Percentiles rank a stretch among this genome's conserved stretches.
phyloP scores from a whole-genome alignment of 1,139 yeast species.

The Blastobotrys elegans region DNA sequence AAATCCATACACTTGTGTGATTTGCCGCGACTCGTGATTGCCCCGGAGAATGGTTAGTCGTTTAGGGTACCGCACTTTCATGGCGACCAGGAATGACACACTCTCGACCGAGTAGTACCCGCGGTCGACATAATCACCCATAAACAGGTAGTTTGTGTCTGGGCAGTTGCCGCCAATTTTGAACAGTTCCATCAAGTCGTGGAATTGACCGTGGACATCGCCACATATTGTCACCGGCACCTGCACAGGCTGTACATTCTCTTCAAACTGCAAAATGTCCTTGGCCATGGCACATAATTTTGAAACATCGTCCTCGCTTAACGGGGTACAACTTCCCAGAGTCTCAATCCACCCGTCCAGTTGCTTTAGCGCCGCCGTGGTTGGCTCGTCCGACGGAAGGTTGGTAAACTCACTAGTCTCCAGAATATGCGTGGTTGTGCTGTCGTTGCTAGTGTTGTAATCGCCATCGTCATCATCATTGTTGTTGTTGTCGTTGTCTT shows the following conservation, averaged over 20 bases:
- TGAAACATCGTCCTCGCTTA: conserved; percentile 77
- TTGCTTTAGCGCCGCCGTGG: conserved; percentile 19
- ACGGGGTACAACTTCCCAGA: conserved; percentile 72
- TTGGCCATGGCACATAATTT: conserved; percentile 80
- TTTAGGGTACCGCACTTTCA: conserved; percentile 90
- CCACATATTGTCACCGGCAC: conserved; percentile 99
- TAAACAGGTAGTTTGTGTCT: conserved; percentile 68
- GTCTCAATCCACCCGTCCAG: conserved; percentile 62
- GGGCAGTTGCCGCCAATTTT: conserved; percentile 88
- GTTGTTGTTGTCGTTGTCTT: conserved; percentile 11
- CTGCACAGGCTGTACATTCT: conserved; percentile 89
- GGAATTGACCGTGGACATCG: conserved; percentile 96
- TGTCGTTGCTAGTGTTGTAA: background rate
- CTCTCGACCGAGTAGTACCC: conserved; percentile 96
- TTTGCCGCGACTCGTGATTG: conserved; percentile 94
- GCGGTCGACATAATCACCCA: conserved; percentile 95
- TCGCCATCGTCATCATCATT: conserved; percentile 9
- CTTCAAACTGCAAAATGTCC: conserved; percentile 84
- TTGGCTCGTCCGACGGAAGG: background rate
- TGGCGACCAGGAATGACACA: conserved; percentile 65
- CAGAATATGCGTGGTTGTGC: background rate
- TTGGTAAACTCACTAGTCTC: background rate
- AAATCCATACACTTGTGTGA: conserved; percentile 96
- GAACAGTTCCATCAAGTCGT: conserved; percentile 84
- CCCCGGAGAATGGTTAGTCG: conserved; percentile 92